A percentile compares a stretch with the other conserved stretches of the same genome.
These are phyloP conservation scores for Daldinia concentrica DNA, from an alignment of 495 filamentous ascomycete genomes.

Conservation along the genomic window DNA sequence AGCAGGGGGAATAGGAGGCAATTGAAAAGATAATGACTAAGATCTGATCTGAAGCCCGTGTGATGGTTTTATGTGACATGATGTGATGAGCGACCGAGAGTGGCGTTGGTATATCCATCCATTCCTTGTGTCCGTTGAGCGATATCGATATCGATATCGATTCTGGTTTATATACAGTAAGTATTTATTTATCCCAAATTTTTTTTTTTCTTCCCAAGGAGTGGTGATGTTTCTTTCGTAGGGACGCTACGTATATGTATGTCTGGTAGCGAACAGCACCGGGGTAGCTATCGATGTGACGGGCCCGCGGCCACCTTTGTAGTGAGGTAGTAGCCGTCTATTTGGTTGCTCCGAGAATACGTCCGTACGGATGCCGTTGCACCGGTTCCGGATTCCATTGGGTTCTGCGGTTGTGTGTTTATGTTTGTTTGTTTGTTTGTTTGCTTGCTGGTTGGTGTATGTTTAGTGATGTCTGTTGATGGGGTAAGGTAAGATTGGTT, in stretches of 20 bases:
- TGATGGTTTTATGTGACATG: neutral
- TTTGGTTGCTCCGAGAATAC: neutral
- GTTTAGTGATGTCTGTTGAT: neutral
- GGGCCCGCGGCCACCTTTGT: neutral
- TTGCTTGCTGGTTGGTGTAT: neutral
- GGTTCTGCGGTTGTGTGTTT: neutral
- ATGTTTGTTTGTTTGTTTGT: neutral
- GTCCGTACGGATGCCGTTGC: neutral
- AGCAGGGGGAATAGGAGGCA: neutral
- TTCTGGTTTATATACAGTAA: too few relatives aligned
- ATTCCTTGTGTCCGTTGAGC: neutral
- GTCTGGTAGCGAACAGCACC: neutral
- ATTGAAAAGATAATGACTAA: slow-evolving; percentile 1
- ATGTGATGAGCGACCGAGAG: neutral
- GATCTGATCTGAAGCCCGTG: neutral
- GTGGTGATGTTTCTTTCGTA: too few relatives aligned
- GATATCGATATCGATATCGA: neutral
- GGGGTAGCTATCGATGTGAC: neutral
- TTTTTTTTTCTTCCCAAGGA: too few relatives aligned
- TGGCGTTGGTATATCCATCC: neutral
- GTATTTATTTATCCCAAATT: too few relatives aligned
- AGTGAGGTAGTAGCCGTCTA: neutral
- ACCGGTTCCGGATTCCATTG: neutral
- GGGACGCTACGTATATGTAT: neutral
- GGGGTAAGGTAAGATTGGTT: too few relatives aligned